Conservation (phyloP, 345 rosid genomes). For the Hevea brasiliensis region DNA sequence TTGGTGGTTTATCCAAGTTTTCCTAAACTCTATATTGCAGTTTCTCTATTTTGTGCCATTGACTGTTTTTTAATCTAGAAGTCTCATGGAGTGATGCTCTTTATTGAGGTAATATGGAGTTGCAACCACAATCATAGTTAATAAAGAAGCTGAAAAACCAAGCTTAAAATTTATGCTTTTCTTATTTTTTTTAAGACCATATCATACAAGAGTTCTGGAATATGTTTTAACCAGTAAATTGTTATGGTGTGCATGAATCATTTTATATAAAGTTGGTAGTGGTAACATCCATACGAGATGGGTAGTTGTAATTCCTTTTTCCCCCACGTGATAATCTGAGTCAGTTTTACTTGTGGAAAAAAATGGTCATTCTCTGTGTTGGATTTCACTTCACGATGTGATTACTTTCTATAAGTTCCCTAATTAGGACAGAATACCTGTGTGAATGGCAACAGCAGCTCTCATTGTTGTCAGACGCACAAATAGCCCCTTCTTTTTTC, state of each 20-base stretch:
- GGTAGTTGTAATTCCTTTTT: background rate
- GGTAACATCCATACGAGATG: background rate
- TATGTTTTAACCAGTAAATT: background rate
- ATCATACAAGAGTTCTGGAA: background rate
- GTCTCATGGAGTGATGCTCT: background rate
- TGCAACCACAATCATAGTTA: slow-evolving; percentile 2
- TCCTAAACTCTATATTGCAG: background rate
- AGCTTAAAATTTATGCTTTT: background rate
- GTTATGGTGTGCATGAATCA: background rate
- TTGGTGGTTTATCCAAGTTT: slow-evolving; percentile 29
- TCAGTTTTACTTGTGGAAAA: background rate
- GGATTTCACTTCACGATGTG: too few species aligned
- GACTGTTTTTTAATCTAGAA: background rate
- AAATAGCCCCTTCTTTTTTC: background rate
- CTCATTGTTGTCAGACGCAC: background rate
- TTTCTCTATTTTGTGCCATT: background rate
- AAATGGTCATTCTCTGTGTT: background rate
- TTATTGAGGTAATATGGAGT: background rate
- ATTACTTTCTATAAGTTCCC: too few species aligned
- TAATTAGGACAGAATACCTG: too few species aligned
- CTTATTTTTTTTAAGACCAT: background rate
- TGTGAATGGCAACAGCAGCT: background rate
- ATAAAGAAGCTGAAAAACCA: background rate
- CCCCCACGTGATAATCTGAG: background rate
- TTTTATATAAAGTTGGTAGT: background rate